phyloP scores from a whole-genome alignment of 805 yeast genomes.

The Yamadazyma sp. region DNA sequence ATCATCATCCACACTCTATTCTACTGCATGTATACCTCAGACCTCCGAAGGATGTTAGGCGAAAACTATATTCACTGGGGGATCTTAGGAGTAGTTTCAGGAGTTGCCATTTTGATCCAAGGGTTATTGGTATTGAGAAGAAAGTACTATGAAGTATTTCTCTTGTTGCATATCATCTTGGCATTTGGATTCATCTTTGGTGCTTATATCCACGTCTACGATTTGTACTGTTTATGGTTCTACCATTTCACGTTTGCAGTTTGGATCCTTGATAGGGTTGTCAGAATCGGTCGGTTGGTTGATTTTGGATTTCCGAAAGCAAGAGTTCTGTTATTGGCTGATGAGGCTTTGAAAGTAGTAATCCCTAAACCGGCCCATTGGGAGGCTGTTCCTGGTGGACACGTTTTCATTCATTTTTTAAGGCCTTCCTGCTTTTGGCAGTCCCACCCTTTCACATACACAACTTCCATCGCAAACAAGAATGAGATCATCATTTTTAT shows the following conservation, averaged over 20 bases:
- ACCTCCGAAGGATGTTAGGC: slow-evolving; percentile 21
- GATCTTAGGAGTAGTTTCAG: slow-evolving; percentile 29
- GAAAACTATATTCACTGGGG: slow-evolving; percentile 26
- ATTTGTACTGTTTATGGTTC: slow-evolving; percentile 36
- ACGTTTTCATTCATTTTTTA: slow-evolving; percentile 55
- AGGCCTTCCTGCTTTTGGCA: slow-evolving; percentile 53
- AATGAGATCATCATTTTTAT: slow-evolving; percentile 28
- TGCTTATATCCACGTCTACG: slow-evolving; percentile 50
- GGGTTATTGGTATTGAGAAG: slow-evolving; percentile 47
- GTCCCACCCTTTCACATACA: slow-evolving; percentile 65
- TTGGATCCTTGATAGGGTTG: slow-evolving; percentile 68
- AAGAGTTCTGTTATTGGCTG: slow-evolving; percentile 38
- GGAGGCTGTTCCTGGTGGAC: slow-evolving; percentile 61
- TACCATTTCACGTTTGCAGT: slow-evolving; percentile 55
- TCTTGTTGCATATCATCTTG: slow-evolving; percentile 55
- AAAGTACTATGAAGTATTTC: slow-evolving; percentile 51
- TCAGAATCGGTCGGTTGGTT: slow-evolving; percentile 54
- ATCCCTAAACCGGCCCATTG: slow-evolving; percentile 55
- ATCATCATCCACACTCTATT: slow-evolving; percentile 29
- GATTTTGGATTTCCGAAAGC: slow-evolving; percentile 63
- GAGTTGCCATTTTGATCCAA: slow-evolving; percentile 44
- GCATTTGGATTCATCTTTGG: slow-evolving; percentile 50
- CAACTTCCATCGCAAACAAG: slow-evolving; percentile 18
- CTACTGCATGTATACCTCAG: slow-evolving; percentile 15
- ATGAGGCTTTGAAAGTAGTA: slow-evolving; percentile 49